These are phyloP conservation scores for Eutrema japonicum DNA, from an alignment of 345 rosid genomes.

Conservation along the genomic window DNA sequence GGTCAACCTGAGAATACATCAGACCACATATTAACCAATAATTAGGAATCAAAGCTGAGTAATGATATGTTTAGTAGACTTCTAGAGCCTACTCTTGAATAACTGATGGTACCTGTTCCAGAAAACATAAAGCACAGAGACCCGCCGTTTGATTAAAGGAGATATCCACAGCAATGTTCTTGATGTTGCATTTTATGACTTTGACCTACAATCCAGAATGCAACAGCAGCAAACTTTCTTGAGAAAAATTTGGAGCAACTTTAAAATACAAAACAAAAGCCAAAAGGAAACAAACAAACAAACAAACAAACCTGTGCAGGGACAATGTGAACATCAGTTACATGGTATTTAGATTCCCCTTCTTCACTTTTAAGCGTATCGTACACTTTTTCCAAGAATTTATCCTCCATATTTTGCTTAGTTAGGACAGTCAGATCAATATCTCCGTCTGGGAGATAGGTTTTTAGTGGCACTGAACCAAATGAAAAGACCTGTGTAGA, in stretches of 20 bases:
- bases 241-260: neutral
- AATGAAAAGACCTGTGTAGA: constrained; percentile 67
- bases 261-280: neutral
- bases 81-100: constrained; percentile 6
- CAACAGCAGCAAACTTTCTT: constrained; percentile 16
- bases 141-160: constrained; percentile 85
- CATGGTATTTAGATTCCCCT: constrained; percentile 51
- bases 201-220: constrained; percentile 62
- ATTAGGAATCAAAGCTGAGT: neutral
- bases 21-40: constrained; percentile 8
- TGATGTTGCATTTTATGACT: constrained; percentile 70
- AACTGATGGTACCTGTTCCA: constrained; percentile 63
- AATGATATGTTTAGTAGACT: constrained; percentile 3
- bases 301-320: constrained; percentile 69
- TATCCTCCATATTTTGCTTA: constrained; percentile 61
- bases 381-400: constrained; percentile 54
- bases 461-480: constrained; percentile 84
- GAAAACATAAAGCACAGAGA: constrained; percentile 71
- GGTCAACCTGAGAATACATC: constrained; percentile 61
- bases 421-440: constrained; percentile 79
- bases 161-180: constrained; percentile 71
- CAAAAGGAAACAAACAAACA: neutral
- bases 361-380: constrained; percentile 55
- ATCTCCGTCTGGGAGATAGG: constrained; percentile 95
- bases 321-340: constrained; percentile 71